Evolutionary conservation across 2,329 filamentous ascomycete species (phyloP), one percentile per base, ranked within the genome.

Genomic region (Phialophora expanda): DNA sequence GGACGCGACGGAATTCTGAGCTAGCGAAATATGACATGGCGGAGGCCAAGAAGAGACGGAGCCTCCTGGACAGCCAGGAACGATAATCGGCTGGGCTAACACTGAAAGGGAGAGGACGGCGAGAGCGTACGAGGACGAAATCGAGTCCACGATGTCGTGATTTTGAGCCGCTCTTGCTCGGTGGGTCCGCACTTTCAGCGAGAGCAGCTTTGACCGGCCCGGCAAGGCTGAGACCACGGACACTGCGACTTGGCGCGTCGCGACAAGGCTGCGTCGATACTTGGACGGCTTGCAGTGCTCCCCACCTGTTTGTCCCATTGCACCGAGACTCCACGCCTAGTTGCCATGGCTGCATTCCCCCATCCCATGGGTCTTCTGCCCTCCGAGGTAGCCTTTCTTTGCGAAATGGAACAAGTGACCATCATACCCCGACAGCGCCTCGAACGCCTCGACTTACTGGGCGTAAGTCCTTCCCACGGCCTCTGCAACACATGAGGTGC

Each of bases 331-430:
- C 28, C 12, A 61, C n/a, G 4, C 11, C 34, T 4, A 3, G 38
- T 17, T 28, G 14, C 30, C 26, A 67, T 71, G 62, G 89, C 89
- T 87, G 86, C 86, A 59, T 83, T 88, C 71, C 85, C 86, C 69
- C 81, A 88, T 50, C 85, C 85, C 46, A 82, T 85, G 69, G 86
- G 89, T 78, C 85, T 97, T 53, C 90, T 91, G 73, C 92, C 95
- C 66, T 84, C 91, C 70, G 95, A 99, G 81, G 90, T 96, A 54
- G 91, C 93, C 58, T 99, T 98, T 75, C 83, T 98, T 30, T 97
- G 93, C 78, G 95, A 99, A 81, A 98, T 97, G 93, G 94, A 98
- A 81, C 87, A 92, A 74, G 90, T 99, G 63, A 97, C 93, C 0
- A 86, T 99, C 24, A 88, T 98, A 57, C 95, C 95, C 41, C 91